Percentiles rank a stretch among this genome's conserved stretches.
These are phyloP conservation scores for Fusarium sp. DNA, from an alignment of 2,329 filamentous ascomycete species.

Conservation along the genomic window DNA sequence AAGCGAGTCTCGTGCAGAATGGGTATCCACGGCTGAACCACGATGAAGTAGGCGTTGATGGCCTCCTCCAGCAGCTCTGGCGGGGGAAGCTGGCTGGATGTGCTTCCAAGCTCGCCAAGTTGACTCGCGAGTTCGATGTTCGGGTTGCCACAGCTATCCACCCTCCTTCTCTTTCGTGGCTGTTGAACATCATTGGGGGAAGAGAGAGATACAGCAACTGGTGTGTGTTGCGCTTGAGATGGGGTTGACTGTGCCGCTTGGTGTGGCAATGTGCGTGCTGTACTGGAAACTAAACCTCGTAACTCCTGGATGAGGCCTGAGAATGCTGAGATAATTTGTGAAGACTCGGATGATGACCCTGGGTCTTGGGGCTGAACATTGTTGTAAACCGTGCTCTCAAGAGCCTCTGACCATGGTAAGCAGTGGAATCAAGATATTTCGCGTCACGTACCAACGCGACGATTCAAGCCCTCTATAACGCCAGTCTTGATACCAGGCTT, in stretches of 20 bases:
- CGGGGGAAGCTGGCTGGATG: constrained; percentile 21
- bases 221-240: constrained; percentile 2
- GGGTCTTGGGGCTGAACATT: neutral
- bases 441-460: constrained; percentile 29
- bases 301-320: constrained; percentile 38
- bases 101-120: constrained; percentile 26
- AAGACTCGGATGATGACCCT: constrained; percentile 8
- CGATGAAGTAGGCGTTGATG: constrained; percentile 38
- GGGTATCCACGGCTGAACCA: constrained; percentile 44
- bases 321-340: constrained; percentile 33
- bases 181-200: constrained; percentile 15
- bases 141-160: constrained; percentile 43
- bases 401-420: constrained; percentile 25
- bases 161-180: constrained; percentile 33
- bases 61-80: constrained; percentile 40
- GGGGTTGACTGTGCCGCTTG: neutral
- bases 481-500: constrained; percentile 38
- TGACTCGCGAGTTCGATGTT: constrained; percentile 42
- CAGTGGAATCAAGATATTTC: neutral
- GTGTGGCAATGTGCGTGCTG: neutral
- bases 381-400: constrained; percentile 35
- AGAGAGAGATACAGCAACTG: neutral
- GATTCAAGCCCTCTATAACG: constrained; percentile 29
- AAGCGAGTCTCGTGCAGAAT: constrained; percentile 42
- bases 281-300: constrained; percentile 22